A percentile compares a stretch with the other conserved stretches of the same genome.
Conservation (phyloP, 495 filamentous ascomycete species). For the Penicillium flavigenum region DNA sequence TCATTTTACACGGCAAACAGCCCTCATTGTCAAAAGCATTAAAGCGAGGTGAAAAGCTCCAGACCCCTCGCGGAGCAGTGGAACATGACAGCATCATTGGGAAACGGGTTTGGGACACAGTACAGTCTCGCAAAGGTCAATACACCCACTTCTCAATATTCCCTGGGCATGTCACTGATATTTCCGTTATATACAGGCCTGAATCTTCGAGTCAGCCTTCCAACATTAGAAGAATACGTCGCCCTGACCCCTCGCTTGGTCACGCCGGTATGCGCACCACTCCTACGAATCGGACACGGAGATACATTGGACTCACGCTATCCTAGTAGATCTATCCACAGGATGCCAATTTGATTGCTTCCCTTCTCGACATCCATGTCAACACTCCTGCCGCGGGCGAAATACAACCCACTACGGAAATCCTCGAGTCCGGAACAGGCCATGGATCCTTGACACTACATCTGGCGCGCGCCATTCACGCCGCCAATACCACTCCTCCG, state of each 20-base stretch:
- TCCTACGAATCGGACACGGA: neutral
- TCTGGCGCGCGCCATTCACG: constrained; percentile 72
- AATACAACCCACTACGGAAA: constrained; percentile 49
- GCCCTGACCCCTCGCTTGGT: constrained; percentile 61
- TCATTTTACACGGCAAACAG: constrained; percentile 51
- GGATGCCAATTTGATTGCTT: constrained; percentile 70
- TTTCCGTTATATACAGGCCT: constrained; percentile 27
- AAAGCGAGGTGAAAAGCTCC: constrained; percentile 40
- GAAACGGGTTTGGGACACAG: constrained; percentile 51
- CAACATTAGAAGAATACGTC: constrained; percentile 71
- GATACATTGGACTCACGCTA: constrained; percentile 20
- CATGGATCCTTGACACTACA: constrained; percentile 74
- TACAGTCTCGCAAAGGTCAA: constrained; percentile 51
- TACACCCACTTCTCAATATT: neutral
- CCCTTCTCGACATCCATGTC: constrained; percentile 70
- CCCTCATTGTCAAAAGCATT: constrained; percentile 54
- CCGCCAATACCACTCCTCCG: constrained; percentile 57
- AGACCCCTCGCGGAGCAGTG: constrained; percentile 52
- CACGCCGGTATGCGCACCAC: constrained; percentile 59
- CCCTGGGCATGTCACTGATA: constrained; percentile 6
- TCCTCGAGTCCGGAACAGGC: constrained; percentile 80
- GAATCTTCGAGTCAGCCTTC: constrained; percentile 54
- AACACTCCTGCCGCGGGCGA: constrained; percentile 36
- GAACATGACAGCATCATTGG: constrained; percentile 64
- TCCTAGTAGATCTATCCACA: constrained; percentile 65